A percentile compares a stretch with the other conserved stretches of the same genome.
phyloP scores from a whole-genome alignment of 1,139 yeast species.

The Blastobotrys elegans region DNA sequence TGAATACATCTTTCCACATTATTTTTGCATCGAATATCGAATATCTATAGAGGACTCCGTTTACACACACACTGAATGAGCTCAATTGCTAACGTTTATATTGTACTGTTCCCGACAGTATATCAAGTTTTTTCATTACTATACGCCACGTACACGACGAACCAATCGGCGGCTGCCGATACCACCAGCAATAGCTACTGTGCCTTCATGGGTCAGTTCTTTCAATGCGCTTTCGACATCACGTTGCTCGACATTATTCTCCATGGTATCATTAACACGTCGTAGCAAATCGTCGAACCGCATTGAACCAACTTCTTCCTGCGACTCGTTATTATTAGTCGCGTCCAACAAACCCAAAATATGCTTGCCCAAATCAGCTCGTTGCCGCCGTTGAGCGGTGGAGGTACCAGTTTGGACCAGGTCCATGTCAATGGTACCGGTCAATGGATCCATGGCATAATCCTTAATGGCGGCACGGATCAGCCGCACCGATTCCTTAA shows the following conservation, averaged over 20 bases:
- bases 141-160: conserved; percentile 38
- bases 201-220: conserved; percentile 71
- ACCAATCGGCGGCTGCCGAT: conserved; percentile 68
- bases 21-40: too few species aligned
- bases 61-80: too few species aligned
- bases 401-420: conserved; percentile 95
- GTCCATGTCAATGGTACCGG: conserved; percentile 97
- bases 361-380: conserved; percentile 66
- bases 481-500: conserved; percentile 88
- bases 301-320: conserved; percentile 35
- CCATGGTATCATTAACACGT: conserved; percentile 63
- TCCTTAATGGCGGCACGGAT: conserved; percentile 93
- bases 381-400: conserved; percentile 73
- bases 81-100: too few species aligned
- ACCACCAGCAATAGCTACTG: conserved; percentile 54
- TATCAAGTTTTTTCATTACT: too few species aligned
- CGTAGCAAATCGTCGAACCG: conserved; percentile 58
- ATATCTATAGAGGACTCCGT: too few species aligned
- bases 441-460: conserved; percentile 94
- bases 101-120: too few species aligned
- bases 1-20: too few species aligned
- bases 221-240: conserved; percentile 68
- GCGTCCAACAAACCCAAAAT: conserved; percentile 61
- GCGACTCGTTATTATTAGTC: conserved; percentile 37
- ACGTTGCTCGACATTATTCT: conserved; percentile 61